phyloP scores from a whole-genome alignment of 805 yeast species.

The Candida awuae region DNA sequence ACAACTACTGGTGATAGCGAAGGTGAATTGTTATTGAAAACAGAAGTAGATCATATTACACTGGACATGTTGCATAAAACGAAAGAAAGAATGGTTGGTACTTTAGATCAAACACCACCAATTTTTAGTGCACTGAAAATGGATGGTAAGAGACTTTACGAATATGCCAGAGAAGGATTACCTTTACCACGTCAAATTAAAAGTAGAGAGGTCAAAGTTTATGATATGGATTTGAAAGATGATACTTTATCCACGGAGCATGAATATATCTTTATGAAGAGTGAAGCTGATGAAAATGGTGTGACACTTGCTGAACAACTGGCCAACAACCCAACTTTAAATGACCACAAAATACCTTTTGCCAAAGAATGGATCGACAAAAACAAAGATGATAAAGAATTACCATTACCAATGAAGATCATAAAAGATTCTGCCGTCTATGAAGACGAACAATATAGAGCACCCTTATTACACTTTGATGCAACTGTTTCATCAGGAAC shows the following conservation, averaged over 20 bases:
- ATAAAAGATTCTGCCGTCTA: constrained; percentile 30
- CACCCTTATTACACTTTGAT: constrained; percentile 65
- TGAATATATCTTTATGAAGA: constrained; percentile 38
- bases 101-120: constrained; percentile 85
- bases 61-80: constrained; percentile 42
- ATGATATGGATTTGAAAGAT: constrained; percentile 42
- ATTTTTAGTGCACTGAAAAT: constrained; percentile 89
- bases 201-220: constrained; percentile 60
- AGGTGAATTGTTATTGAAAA: constrained; percentile 65
- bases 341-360: constrained; percentile 54
- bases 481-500: constrained; percentile 91
- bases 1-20: constrained; percentile 94
- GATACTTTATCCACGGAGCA: constrained; percentile 53
- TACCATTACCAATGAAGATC: constrained; percentile 32
- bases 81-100: constrained; percentile 66
- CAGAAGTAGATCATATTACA: constrained; percentile 49
- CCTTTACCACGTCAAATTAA: constrained; percentile 82
- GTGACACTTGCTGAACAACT: constrained; percentile 33
- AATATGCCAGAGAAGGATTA: constrained; percentile 82
- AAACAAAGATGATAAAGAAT: constrained; percentile 27
- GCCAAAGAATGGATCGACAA: constrained; percentile 47
- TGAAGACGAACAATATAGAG: constrained; percentile 36
- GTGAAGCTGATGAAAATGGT: constrained; percentile 42
- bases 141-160: constrained; percentile 90
- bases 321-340: constrained; percentile 44